Conservation (phyloP, 768 basidiomycete genomes). For the Strobilomyces echinocephalus region DNA sequence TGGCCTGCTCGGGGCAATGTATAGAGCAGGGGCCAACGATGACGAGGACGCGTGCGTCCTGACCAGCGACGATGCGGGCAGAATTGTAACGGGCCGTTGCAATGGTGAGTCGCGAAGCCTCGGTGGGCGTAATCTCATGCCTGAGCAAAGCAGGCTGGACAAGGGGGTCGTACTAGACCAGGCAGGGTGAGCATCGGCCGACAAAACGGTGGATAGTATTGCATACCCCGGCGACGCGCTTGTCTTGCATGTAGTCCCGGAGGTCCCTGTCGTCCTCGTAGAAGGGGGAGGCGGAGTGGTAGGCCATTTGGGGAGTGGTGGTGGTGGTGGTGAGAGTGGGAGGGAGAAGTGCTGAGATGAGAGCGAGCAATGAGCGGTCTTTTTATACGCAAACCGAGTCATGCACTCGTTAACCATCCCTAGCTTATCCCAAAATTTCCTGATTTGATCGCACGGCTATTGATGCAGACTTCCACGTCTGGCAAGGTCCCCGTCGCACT, state of each 20-base stretch:
- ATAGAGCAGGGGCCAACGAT: constrained; percentile 96
- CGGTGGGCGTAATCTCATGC: constrained; percentile 73
- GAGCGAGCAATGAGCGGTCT: not conserved
- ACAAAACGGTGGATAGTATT: not conserved
- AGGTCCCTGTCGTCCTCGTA: constrained; percentile 62
- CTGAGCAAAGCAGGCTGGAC: constrained; percentile 88
- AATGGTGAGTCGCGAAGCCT: constrained; percentile 67
- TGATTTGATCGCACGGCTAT: constrained; percentile 9
- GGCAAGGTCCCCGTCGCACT: constrained; percentile 33
- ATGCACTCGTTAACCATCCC: not conserved
- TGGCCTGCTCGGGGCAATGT: constrained; percentile 80
- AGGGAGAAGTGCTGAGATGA: constrained; percentile 1
- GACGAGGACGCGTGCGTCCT: constrained; percentile 83
- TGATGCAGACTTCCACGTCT: constrained; percentile 18
- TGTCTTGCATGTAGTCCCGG: constrained; percentile 73
- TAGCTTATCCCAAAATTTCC: constrained; percentile 6
- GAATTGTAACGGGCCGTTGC: constrained; percentile 73
- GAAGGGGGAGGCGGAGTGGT: constrained; percentile 54
- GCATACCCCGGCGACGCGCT: constrained; percentile 73
- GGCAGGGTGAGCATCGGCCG: constrained; percentile 11
- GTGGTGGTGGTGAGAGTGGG: not conserved
- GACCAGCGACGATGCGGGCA: constrained; percentile 75
- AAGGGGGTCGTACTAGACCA: constrained; percentile 83
- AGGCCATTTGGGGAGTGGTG: constrained; percentile 5
- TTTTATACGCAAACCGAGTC: constrained; percentile 28